Evolutionary conservation across 2,329 filamentous ascomycete species (phyloP).

Genomic region (Neodidymelliopsis sp.): DNA sequence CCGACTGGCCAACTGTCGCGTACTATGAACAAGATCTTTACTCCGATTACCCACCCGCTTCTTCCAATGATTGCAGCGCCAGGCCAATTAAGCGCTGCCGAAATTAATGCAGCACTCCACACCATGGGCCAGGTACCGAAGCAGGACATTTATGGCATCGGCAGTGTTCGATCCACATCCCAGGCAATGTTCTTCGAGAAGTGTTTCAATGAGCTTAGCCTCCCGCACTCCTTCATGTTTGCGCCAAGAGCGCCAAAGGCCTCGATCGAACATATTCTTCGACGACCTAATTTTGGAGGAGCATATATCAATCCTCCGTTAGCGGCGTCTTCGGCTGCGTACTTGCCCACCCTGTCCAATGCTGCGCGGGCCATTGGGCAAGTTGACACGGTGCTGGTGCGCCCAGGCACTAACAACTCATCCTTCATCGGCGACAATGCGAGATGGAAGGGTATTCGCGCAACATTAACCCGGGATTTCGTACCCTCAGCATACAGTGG

Average conservation of each 20-base stretch:
- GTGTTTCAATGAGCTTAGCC: slow-evolving; percentile 68
- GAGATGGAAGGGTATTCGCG: slow-evolving; percentile 84
- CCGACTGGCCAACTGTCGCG: slow-evolving; percentile 85
- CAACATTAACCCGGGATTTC: slow-evolving; percentile 80
- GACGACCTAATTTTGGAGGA: slow-evolving; percentile 79
- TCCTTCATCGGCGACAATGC: slow-evolving; percentile 79
- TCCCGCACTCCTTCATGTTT: slow-evolving; percentile 81
- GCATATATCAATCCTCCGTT: slow-evolving; percentile 81
- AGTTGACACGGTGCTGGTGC: slow-evolving; percentile 80
- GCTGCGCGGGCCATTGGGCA: slow-evolving; percentile 80
- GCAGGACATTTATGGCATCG: slow-evolving; percentile 82
- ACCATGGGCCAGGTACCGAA: slow-evolving; percentile 82
- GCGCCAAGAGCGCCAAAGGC: slow-evolving; percentile 74
- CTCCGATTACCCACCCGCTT: slow-evolving; percentile 84
- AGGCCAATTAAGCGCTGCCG: slow-evolving; percentile 83
- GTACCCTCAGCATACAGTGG: slow-evolving; percentile 82
- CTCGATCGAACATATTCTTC: slow-evolving; percentile 74
- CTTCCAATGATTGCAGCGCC: slow-evolving; percentile 85
- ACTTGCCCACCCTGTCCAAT: slow-evolving; percentile 73
- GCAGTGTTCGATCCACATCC: slow-evolving; percentile 73
- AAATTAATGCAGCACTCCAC: slow-evolving; percentile 81
- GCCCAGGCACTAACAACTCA: slow-evolving; percentile 50
- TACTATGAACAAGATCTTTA: slow-evolving; percentile 84
- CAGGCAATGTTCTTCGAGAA: slow-evolving; percentile 86
- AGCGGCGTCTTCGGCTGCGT: slow-evolving; percentile 59